A percentile compares a stretch with the other conserved stretches of the same genome.
These are phyloP conservation scores for Trametopsis cervina DNA, from an alignment of 768 basidiomycete species.

Conservation along the genomic window DNA sequence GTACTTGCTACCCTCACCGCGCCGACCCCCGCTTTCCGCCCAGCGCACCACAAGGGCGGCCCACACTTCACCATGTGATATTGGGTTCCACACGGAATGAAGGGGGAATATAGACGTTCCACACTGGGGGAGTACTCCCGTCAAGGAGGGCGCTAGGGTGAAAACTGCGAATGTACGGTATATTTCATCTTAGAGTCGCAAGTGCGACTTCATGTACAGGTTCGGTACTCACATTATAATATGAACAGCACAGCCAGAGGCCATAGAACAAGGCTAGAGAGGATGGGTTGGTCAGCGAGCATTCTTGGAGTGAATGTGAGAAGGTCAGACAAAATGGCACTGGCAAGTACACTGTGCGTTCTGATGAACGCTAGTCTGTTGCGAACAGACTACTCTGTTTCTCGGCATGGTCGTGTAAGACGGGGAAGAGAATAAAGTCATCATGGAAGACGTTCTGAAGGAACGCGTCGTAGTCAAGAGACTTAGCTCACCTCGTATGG, in stretches of 20 bases:
- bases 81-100: constrained; percentile 61
- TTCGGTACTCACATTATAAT: too few relatives aligned
- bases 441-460: constrained; percentile 24
- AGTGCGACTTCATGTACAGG: not conserved
- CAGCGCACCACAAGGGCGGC: constrained; percentile 67
- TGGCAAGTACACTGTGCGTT: constrained; percentile 78
- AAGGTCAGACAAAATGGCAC: constrained; percentile 77
- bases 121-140: constrained; percentile 67
- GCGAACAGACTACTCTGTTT: constrained; percentile 73
- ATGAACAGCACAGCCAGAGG: too few relatives aligned
- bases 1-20: constrained; percentile 58
- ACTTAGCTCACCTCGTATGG: not conserved
- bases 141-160: constrained; percentile 60
- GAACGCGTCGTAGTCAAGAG: not conserved
- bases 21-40: constrained; percentile 65
- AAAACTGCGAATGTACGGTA: constrained; percentile 84
- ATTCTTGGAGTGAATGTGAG: not conserved
- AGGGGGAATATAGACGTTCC: constrained; percentile 70
- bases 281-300: constrained; percentile 1
- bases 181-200: constrained; percentile 32
- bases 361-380: constrained; percentile 58
- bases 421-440: constrained; percentile 90
- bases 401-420: constrained; percentile 88
- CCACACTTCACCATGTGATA: constrained; percentile 50
- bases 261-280: too few relatives aligned